Base-by-base conservation (phyloP, 352 stramenopile genomes). In the Pythium utonaiense region DNA sequence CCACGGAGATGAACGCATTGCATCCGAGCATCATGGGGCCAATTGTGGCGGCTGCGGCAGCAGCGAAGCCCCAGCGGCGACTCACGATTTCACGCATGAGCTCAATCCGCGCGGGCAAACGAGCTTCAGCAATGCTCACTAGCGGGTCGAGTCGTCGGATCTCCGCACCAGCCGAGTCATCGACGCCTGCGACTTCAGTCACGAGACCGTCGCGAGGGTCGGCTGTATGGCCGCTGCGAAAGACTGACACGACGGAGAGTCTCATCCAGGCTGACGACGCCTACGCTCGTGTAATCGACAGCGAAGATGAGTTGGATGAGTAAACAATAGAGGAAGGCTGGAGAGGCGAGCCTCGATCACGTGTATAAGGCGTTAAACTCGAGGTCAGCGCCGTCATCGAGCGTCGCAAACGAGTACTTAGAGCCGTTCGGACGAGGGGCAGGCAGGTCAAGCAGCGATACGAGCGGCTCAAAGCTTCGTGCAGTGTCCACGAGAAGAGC, bases 331-430 rank as follows among this genome's bases (percentile, higher is more conserved):
- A 40, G 5, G 3, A 34, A 33, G 2, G 14, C 27, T 17, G 10
- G 22, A 52, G 17, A 21, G 33, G 22, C 2, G 25, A 21, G 21
- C 24, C 8, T n/a, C n/a, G n/a, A 36, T 62, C 82, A 88, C 62
- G 78, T 84, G 69, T 89, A 88, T 27, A 89, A 60, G 24, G 78
- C 67, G 57, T 78, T 81, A 25, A 77, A 67, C 17, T 69, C 63
- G 22, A 71, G 50, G 0, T 65, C 53, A 24, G 31, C 8, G 36
- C 17, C 36, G 25, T 54, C 48, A 13, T 54, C 22, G n/a, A 40
- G 13, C 22, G 24, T 31, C 22, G 45, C 45, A 24, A 24, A 21
- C 17, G 30, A 24, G 9, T 71, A 64, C 53, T 74, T 72, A 50
- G 63, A 67, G 59, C 14, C 17, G 45, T 36, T 17, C 7, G 36